Evolutionary conservation across 129 eudicot genomes (phyloP), one percentile per base, ranked within the genome.

Genomic region (Smallanthus sonchifolius): DNA sequence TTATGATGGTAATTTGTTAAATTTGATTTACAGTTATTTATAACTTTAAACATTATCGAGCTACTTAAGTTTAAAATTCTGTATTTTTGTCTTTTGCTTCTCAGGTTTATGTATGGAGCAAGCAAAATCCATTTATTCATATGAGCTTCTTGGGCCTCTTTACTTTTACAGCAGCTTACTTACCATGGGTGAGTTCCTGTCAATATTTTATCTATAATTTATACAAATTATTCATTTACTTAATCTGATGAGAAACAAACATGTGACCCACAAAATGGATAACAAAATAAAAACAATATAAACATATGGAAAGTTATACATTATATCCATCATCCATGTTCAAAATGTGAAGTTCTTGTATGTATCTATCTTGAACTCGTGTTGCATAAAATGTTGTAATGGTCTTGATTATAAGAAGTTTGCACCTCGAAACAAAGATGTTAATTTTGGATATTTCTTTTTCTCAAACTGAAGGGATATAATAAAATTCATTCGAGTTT

Each of bases 91-190:
- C 44, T 2, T 43, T 44, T 30, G 10, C 19, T 49, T 67, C 32
- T 4, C 70, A 94, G 98, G 98, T 93, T 62, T 93, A 93, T 79
- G 98, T 93, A 8, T 93, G 98, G 98, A 93, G 98, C 89, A 93
- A 93, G 91, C 96, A 88, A 86, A 93, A 93, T 83, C 98, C 98
- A 5, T 90, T 30, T 73, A 93, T 93, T 77, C 98, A 88, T 73
- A 93, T 93, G 98, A 93, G 98, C 80, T 94, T 94, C 84, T 77
- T 94, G 91, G 98, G 98, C 62, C 93, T 94, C 56, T 94, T 94
- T 75, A 90, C 97, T 40, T 94, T 94, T 75, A 94, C 98, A 10
- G 98, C 98, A n/a, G 98, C 97, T 62, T 94, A 94, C 80, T 85
- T 94, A 74, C 98, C 98, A 76, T 94, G 97, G 98, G 98, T 94